Base-by-base conservation (phyloP, 2,329 filamentous ascomycete genomes). In the Nigrospora sphaerica region DNA sequence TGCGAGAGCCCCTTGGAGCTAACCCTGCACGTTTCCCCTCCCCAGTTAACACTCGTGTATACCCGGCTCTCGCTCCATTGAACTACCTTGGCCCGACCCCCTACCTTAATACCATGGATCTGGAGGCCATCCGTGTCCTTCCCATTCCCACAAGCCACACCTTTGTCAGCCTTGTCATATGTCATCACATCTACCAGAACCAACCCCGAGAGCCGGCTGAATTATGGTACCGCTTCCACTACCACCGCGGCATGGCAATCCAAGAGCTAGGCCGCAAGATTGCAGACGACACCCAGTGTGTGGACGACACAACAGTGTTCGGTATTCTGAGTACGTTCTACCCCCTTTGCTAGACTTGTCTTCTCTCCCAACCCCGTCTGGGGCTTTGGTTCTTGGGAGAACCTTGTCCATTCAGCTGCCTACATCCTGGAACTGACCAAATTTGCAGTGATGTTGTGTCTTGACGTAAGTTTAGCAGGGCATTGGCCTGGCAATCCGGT, bases 341-440 rank as follows among this genome's bases (percentile, higher is more conserved):
- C 17, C 6, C 1, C 13, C 17, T 11, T 13, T 9, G 13, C 19
- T 13, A 6, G 28, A 12, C 28, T 12, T 12, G 12, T 13, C 9
- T 32, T 28, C 39, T 6, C 7, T 9, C 39, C 32, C n/a, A 7
- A 14, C 3, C 14, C 19, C 19, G 5, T 17, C 18, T 10, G 19
- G 5, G 32, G 17, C 3, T 23, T 19, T 12, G 10, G 3, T 14
- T 14, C 10, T 33, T 12, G 36, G 23, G 17, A 39, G 46, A 2
- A 47, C 42, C 9, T 39, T 33, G 28, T 39, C 12, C 19, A 23
- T 13, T 39, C 31, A 13, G 3, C 46, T 2, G 49, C 57, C 39
- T 66, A 62, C 62, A 58, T 58, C 33, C 53, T 50, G 35, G 63
- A 67, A 45, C 52, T 60, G 12, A 46, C 55, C n/a, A 63, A 58